Base-by-base conservation (phyloP, 2,329 filamentous ascomycete species). In the Microthyrium microscopicum region DNA sequence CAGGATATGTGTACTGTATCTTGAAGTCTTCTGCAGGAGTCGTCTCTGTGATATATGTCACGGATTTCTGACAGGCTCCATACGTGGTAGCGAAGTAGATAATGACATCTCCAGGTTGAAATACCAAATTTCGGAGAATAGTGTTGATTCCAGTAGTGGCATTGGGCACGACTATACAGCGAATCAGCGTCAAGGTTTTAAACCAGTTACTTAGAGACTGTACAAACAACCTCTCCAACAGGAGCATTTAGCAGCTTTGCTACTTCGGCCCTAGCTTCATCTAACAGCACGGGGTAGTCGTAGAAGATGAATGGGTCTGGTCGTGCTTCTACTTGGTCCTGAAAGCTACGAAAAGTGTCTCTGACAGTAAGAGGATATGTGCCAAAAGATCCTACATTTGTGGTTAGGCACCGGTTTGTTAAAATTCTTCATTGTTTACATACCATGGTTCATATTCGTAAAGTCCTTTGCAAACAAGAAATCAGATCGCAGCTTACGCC, bases 1-100 rank as follows among this genome's bases (percentile, higher is more conserved):
- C 60, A 0, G 87, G 85, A 42, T 81, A 83, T 0, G 55, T 53
- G 19, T 82, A 64, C 5, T 58, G 44, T 26, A 94, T 70, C 42
- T 68, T 65, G 0, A 61, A 50, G 0, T 54, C 44, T 11, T 57
- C 45, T 0, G 66, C 58, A 0, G 61, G 58, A 2, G 63, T 70
- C 2, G 68, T 73, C 48, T 93, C 84, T n/a, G 67, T 61, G 22
- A 89, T 55, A 36, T 73, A 87, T 26, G 74, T 62, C 13, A 89
- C 60, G 0, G 73, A 73, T 47, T 81, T 83, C 36, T 74, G 77
- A 48, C 82, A 84, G 1, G 72, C 74, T 36, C 73, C 74, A 50
- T 93, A 93, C 33, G 84, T 68, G 26, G 79, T 83, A 24, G 66
- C 68, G 49, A 93, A 91, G 53, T 74, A 77, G 28, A 92, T 46